Evolutionary conservation across 805 yeast genomes (phyloP), one percentile per base, ranked within the genome.

Genomic region (Lachancea meyersii): DNA sequence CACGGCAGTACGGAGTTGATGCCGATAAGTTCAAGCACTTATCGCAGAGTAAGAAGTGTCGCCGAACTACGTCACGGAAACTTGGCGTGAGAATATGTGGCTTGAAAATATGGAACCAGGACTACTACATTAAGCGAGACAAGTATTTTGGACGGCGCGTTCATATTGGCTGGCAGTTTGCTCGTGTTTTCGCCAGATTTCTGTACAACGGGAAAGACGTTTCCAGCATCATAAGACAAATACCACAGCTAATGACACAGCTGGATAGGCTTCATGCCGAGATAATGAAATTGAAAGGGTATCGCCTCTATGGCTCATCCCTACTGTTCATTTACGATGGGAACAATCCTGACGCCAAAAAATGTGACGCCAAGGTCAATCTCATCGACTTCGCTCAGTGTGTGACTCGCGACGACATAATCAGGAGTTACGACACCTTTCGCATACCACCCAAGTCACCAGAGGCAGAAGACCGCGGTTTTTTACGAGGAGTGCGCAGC

Each of bases 1-100:
- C 99, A 0, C 73, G 99, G 45, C 99, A 93, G 64, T 93, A 93
- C 56, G 98, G 99, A 8, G 82, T 91, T n/a, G 95, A 88, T 49
- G 97, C 97, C 0, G 71, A 73, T 5, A 61, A 65, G 11, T 66
- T 78, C 38, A 93, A 93, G 63, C 82, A 80, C 56, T 59, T 67
- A 37, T 86, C 96, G 1, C 98, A 93, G 65, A 67, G 86, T 26
- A 71, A 71, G 42, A 93, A 93, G 64, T 93, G 99, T 63, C 67
- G 73, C 3, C 64, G 70, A 43, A 91, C 97, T 0, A 91, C 97
- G 0, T 81, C 93, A 1, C 69, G 87, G 34, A 66, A 70, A 45
- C 70, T 93, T 26, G 99, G 99, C 7, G 95, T 88, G 1, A 71
- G 99, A 42, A 77, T 93, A 11, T 93, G 99, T 67, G 99, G 99